A percentile compares a stretch with the other conserved stretches of the same genome.
Evolutionary conservation across 2,329 filamentous ascomycete species (phyloP).

Genomic region (Pseudophaeomoniella oleicola): DNA sequence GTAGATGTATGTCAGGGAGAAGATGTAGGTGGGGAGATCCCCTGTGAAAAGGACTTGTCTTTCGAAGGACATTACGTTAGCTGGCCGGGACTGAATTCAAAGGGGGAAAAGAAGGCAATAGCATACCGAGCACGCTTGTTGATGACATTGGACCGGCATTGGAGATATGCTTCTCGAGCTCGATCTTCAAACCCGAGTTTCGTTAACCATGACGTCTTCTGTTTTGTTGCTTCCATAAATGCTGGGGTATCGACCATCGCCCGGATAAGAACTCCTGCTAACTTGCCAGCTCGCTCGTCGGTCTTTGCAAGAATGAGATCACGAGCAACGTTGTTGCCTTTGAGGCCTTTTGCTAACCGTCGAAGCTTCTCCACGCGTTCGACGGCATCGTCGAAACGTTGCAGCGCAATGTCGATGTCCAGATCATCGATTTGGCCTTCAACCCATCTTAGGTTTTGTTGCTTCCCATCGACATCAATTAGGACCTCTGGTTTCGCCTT

Average conservation of each 20-base stretch:
- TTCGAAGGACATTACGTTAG: constrained; percentile 13
- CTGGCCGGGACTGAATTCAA: background rate
- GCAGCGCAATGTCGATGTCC: constrained; percentile 87
- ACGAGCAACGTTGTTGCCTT: constrained; percentile 74
- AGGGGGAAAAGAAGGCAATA: constrained; percentile 4
- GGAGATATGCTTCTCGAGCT: constrained; percentile 74
- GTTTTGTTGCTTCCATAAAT: constrained; percentile 61
- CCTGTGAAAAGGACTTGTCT: constrained; percentile 94
- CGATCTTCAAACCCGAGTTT: constrained; percentile 81
- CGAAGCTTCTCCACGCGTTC: constrained; percentile 73
- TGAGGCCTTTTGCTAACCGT: constrained; percentile 61
- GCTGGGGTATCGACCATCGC: constrained; percentile 66
- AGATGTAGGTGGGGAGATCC: constrained; percentile 83
- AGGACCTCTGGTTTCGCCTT: constrained; percentile 62
- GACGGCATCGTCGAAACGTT: constrained; percentile 76
- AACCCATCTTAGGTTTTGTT: constrained; percentile 91
- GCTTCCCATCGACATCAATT: constrained; percentile 91
- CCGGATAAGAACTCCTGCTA: constrained; percentile 63
- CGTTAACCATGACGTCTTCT: constrained; percentile 71
- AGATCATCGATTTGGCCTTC: constrained; percentile 90
- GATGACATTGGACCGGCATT: constrained; percentile 62
- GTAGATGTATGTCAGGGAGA: constrained; percentile 88
- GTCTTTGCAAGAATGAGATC: constrained; percentile 88
- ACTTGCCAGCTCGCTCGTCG: constrained; percentile 64
- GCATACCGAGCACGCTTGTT: constrained; percentile 68